phyloP scores from a whole-genome alignment of 2,329 filamentous ascomycete genomes.

The Orbilia brochopaga region DNA sequence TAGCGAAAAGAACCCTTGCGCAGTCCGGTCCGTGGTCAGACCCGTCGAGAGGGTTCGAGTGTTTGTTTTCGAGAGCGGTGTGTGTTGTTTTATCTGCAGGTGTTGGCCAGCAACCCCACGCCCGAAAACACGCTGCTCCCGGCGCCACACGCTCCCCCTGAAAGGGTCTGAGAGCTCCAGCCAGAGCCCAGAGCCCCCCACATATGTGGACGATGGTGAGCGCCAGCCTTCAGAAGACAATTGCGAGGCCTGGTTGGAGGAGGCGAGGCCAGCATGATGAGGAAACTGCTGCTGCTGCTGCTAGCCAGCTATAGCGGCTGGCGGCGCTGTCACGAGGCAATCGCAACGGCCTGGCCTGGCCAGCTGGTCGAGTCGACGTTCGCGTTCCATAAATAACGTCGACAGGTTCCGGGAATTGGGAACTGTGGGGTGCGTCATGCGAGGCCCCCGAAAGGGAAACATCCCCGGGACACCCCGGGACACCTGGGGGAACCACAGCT shows the following conservation, averaged over 20 bases:
- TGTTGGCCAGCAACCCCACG: background rate
- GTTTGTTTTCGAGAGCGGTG: background rate
- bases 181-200: background rate
- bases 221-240: background rate
- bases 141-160: background rate
- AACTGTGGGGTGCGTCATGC: slow-evolving; percentile 51
- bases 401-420: slow-evolving; percentile 46
- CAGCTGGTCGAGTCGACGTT: slow-evolving; percentile 32
- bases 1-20: slow-evolving; percentile 1
- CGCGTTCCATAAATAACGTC: slow-evolving; percentile 49
- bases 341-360: background rate
- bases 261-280: too few relatives aligned
- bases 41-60: too few relatives aligned
- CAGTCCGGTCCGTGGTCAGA: too few relatives aligned
- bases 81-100: background rate
- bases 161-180: background rate
- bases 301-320: too few relatives aligned
- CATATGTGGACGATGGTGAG: background rate
- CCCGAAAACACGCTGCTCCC: background rate
- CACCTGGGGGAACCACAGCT: background rate
- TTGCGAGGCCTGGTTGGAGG: background rate
- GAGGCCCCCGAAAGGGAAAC: slow-evolving; percentile 45
- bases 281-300: too few relatives aligned
- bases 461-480: slow-evolving; percentile 6
- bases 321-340: background rate